These are phyloP conservation scores for Tephrocybe rancida DNA, from an alignment of 768 basidiomycete species.

Conservation along the genomic window DNA sequence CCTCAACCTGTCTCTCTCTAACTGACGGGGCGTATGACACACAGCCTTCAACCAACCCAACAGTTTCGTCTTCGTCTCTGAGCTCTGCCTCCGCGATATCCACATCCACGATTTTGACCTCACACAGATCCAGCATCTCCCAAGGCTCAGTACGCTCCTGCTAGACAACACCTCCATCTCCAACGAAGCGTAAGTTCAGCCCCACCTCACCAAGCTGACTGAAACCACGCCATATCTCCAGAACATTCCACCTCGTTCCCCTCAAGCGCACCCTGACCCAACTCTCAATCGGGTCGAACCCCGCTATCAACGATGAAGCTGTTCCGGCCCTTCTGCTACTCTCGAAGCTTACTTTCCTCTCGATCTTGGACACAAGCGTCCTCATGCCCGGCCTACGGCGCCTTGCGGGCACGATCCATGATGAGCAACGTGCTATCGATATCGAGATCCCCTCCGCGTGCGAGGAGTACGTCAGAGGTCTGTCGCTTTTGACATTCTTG, in stretches of 20 bases:
- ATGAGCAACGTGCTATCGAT: conserved; percentile 42
- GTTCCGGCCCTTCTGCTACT: conserved; percentile 56
- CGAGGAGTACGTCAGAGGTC: conserved; percentile 57
- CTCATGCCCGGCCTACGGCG: conserved; percentile 61
- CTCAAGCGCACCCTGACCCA: conserved; percentile 54
- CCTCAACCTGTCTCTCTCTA: conserved; percentile 3
- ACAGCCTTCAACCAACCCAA: conserved; percentile 55
- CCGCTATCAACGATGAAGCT: conserved; percentile 55
- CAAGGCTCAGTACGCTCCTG: conserved; percentile 45
- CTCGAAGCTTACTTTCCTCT: conserved; percentile 48
- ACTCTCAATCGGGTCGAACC: conserved; percentile 56
- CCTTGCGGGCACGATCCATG: conserved; percentile 38
- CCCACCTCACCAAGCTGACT: neutral
- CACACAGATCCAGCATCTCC: conserved; percentile 54
- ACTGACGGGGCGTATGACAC: conserved; percentile 5
- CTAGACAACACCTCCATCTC: conserved; percentile 57
- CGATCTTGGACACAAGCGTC: conserved; percentile 55
- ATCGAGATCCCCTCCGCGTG: conserved; percentile 58
- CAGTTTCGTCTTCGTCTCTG: conserved; percentile 50
- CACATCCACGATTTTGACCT: conserved; percentile 51
- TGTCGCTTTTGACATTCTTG: conserved; percentile 14
- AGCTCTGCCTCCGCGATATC: conserved; percentile 52
- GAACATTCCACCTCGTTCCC: conserved; percentile 58
- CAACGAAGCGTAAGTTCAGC: conserved; percentile 57
- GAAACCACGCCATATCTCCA: conserved; percentile 24